These are phyloP conservation scores for Linnemannia schmuckeri DNA, from an alignment of 192 early-diverging fungal genomes.

Conservation along the genomic window DNA sequence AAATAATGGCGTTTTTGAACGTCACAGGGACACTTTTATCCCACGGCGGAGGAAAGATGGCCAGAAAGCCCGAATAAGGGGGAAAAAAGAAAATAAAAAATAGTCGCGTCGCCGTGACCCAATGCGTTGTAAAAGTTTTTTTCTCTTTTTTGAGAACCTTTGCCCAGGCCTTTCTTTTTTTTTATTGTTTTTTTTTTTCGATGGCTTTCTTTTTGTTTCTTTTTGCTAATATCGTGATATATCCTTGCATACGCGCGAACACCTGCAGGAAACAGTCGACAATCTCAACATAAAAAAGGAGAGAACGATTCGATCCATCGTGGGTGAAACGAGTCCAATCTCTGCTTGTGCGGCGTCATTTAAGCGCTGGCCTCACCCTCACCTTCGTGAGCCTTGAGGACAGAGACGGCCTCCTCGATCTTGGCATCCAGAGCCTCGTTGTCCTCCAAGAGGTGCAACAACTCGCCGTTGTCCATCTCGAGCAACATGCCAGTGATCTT, in stretches of 20 bases:
- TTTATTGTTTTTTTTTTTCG: conserved; percentile 10
- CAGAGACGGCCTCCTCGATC: conserved; percentile 53
- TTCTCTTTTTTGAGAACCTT: conserved; percentile 31
- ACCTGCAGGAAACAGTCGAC: background rate
- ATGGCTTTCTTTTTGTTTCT: conserved; percentile 5
- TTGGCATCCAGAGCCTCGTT: conserved; percentile 64
- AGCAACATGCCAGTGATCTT: conserved; percentile 99
- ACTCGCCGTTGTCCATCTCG: conserved; percentile 99
- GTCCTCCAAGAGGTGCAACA: conserved; percentile 90
- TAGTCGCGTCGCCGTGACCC: background rate
- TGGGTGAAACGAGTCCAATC: no score
- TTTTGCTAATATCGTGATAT: background rate
- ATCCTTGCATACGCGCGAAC: background rate
- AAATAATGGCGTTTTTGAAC: background rate
- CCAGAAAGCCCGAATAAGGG: background rate
- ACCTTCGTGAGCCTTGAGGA: conserved; percentile 48
- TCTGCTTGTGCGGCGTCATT: no score
- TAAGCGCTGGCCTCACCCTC: conserved; percentile 61
- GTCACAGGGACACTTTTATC: background rate
- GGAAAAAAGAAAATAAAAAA: background rate
- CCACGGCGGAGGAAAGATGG: no score
- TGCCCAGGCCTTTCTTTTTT: conserved; percentile 18
- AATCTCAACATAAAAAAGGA: conserved; percentile 11
- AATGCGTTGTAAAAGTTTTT: background rate
- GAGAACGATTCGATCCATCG: background rate